Conservation (phyloP, 352 stramenopile genomes). For the Plasmopara viticola region DNA sequence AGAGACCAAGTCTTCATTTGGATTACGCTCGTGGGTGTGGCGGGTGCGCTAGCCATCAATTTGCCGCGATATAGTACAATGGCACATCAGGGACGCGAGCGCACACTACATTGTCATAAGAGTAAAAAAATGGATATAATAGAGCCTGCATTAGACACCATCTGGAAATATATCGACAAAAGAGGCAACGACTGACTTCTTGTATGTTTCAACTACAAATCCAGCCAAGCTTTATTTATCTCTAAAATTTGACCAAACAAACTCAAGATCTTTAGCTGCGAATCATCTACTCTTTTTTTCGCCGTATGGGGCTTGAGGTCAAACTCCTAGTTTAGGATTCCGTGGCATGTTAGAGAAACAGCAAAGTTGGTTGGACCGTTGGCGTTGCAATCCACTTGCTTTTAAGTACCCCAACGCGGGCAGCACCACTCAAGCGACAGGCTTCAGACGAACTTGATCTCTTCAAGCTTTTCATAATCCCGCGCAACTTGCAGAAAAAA, state of each 20-base stretch:
- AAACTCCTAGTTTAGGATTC: slow-evolving; percentile 34
- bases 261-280: no score
- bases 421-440: slow-evolving; percentile 41
- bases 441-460: slow-evolving; percentile 58
- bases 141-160: slow-evolving; percentile 11
- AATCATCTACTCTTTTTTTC: slow-evolving; percentile 1
- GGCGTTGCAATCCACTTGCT: slow-evolving; percentile 26
- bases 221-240: no score
- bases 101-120: slow-evolving; percentile 21
- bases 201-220: neutral
- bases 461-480: slow-evolving; percentile 36
- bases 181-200: slow-evolving; percentile 22
- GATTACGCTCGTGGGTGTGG: slow-evolving; percentile 27
- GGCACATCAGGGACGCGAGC: slow-evolving; percentile 32
- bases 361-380: slow-evolving; percentile 40
- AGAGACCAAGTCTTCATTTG: no score
- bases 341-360: slow-evolving; percentile 29
- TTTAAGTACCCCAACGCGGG: slow-evolving; percentile 43
- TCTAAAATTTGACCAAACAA: no score
- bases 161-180: slow-evolving; percentile 47
- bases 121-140: no score
- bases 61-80: slow-evolving; percentile 40
- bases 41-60: slow-evolving; percentile 30
- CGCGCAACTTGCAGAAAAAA: slow-evolving; percentile 45
- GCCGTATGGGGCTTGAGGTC: slow-evolving; percentile 16